Conservation (phyloP, 352 stramenopile genomes). For the Globisporangium recalcitrans region DNA sequence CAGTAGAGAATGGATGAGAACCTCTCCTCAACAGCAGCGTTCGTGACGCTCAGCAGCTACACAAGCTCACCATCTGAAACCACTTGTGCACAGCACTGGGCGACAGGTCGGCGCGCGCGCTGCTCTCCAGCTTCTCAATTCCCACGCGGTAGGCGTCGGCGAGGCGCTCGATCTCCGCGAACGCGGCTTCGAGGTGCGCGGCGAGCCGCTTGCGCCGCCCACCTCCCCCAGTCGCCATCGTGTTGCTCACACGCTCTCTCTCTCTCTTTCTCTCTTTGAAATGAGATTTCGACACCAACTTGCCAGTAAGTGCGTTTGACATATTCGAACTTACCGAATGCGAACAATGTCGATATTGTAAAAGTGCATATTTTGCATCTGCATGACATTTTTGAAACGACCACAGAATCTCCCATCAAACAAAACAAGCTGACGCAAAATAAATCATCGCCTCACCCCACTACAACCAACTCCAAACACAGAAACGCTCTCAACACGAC, state of each 20-base stretch:
- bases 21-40: background rate
- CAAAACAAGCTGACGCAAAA: too few relatives aligned
- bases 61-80: slow-evolving; percentile 47
- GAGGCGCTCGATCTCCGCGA: slow-evolving; percentile 50
- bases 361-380: background rate
- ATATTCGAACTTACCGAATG: background rate
- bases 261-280: too few relatives aligned
- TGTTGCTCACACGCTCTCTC: background rate
- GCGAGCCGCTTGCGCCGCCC: slow-evolving; percentile 29
- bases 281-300: background rate
- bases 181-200: slow-evolving; percentile 37
- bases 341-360: background rate
- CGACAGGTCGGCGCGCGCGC: slow-evolving; percentile 31
- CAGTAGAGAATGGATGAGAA: background rate
- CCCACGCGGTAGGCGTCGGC: slow-evolving; percentile 25
- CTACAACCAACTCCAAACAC: too few relatives aligned
- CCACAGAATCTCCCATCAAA: too few relatives aligned
- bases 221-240: slow-evolving; percentile 5
- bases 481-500: too few relatives aligned
- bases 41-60: background rate
- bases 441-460: too few relatives aligned
- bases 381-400: too few relatives aligned
- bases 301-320: background rate
- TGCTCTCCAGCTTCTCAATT: slow-evolving; percentile 44
- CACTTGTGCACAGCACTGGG: slow-evolving; percentile 35